These are phyloP conservation scores for Dictyostelium brefeldianum DNA, from an alignment of 78 protist species.

Conservation along the genomic window DNA sequence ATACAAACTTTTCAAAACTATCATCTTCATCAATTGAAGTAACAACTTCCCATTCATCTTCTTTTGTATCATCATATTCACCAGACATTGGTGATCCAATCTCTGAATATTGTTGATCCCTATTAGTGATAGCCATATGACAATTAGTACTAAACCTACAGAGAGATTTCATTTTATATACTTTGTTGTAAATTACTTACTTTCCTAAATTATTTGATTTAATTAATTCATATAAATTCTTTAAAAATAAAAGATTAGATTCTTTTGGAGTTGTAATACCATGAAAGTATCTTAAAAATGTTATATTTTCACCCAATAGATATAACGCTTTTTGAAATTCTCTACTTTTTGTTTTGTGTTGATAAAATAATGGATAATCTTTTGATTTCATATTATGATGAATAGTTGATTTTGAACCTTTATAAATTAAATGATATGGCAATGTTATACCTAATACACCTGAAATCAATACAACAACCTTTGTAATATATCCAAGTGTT, in stretches of 20 bases:
- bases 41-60: slow-evolving; percentile 65
- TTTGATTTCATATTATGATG: slow-evolving; percentile 16
- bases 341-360: slow-evolving; percentile 28
- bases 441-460: slow-evolving; percentile 6
- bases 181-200: background rate
- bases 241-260: slow-evolving; percentile 13
- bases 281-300: slow-evolving; percentile 32
- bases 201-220: slow-evolving; percentile 43
- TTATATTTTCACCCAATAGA: slow-evolving; percentile 50
- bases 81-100: background rate
- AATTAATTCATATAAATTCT: slow-evolving; percentile 37
- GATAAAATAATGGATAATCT: slow-evolving; percentile 18
- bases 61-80: slow-evolving; percentile 50
- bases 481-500: slow-evolving; percentile 33
- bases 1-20: background rate
- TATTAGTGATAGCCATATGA: background rate
- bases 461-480: slow-evolving; percentile 17
- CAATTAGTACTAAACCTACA: background rate
- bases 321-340: slow-evolving; percentile 54
- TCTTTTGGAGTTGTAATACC: slow-evolving; percentile 49
- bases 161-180: background rate
- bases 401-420: slow-evolving; percentile 46
- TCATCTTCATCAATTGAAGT: slow-evolving; percentile 13
- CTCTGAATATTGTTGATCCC: background rate
- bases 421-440: slow-evolving; percentile 19